Evolutionary conservation across 805 yeast species (phyloP).

Genomic region (Candida mattraensis): DNA sequence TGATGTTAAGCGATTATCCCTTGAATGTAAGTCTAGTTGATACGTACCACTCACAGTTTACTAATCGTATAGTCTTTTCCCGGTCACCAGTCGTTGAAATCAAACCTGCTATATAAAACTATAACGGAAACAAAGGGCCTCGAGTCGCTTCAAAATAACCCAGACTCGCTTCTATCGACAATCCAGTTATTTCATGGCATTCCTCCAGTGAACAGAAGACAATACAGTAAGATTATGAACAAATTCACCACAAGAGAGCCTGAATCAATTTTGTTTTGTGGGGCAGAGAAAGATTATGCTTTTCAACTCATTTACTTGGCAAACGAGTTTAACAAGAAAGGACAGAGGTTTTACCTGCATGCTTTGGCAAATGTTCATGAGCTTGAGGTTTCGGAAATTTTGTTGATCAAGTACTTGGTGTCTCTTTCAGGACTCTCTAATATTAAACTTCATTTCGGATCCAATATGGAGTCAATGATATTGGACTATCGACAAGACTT

Average conservation of each 20-base stretch:
- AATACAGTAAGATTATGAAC: conserved; percentile 6
- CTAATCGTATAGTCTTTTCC: too few relatives aligned
- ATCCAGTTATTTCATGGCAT: conserved; percentile 16
- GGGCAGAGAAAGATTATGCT: conserved; percentile 24
- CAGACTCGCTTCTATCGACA: conserved; percentile 21
- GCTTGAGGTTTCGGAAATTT: conserved; percentile 9
- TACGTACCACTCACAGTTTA: too few relatives aligned
- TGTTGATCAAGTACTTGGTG: conserved; percentile 18
- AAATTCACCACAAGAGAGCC: conserved; percentile 11
- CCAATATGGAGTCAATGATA: conserved; percentile 5
- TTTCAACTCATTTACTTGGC: conserved; percentile 24
- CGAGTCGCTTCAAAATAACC: conserved; percentile 17
- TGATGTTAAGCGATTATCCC: too few relatives aligned
- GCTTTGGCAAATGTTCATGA: conserved; percentile 13
- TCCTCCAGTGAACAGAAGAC: conserved; percentile 1
- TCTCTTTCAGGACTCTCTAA: conserved; percentile 20
- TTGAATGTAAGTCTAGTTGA: too few relatives aligned
- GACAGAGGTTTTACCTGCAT: conserved; percentile 14
- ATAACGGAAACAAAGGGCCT: conserved; percentile 8
- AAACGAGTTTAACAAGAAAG: conserved; percentile 13
- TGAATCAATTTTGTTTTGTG: conserved; percentile 14
- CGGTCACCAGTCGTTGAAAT: too few relatives aligned
- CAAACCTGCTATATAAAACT: too few relatives aligned
- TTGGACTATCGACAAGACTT: conserved; percentile 1
- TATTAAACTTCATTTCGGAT: conserved; percentile 10